Evolutionary conservation across 1,139 yeast genomes (phyloP).

Genomic region (Taphrina confusa): DNA sequence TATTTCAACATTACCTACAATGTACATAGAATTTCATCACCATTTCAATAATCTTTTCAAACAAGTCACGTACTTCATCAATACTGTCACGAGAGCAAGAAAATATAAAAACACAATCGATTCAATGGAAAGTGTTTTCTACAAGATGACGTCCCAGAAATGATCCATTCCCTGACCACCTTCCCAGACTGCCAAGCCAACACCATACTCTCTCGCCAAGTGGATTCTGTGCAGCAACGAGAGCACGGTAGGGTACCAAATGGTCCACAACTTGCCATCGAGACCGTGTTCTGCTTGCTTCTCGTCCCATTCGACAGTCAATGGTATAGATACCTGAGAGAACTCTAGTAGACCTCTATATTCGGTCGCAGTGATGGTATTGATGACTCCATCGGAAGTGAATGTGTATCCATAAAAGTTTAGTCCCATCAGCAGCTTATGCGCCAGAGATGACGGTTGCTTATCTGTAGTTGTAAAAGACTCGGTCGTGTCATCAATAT

Average conservation of each 20-base stretch:
- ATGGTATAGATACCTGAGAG: slow-evolving; percentile 6
- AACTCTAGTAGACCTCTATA: slow-evolving; percentile 14
- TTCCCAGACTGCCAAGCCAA: slow-evolving; percentile 24
- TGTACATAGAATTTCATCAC: no score
- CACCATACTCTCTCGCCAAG: slow-evolving; percentile 21
- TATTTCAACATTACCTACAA: no score
- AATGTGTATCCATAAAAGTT: slow-evolving; percentile 27
- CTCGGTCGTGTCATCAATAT: not conserved
- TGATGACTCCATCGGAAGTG: slow-evolving; percentile 23
- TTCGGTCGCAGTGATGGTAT: slow-evolving; percentile 27
- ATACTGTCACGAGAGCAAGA: no score
- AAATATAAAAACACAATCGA: no score
- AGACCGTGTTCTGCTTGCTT: slow-evolving; percentile 9
- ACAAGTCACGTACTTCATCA: no score
- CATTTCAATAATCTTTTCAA: no score
- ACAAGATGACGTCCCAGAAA: slow-evolving; percentile 22
- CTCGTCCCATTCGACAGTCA: slow-evolving; percentile 20
- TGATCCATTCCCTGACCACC: slow-evolving; percentile 25
- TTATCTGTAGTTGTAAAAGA: not conserved
- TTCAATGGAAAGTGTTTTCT: no score
- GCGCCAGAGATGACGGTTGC: not conserved
- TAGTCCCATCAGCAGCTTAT: slow-evolving; percentile 17
- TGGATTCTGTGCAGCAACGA: slow-evolving; percentile 17
- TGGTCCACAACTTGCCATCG: slow-evolving; percentile 20
- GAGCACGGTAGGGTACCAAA: slow-evolving; percentile 30